Percentiles rank a stretch among this genome's conserved stretches.
Conservation (phyloP, 2,329 filamentous ascomycete genomes). For the Golovinomyces cichoracearum region DNA sequence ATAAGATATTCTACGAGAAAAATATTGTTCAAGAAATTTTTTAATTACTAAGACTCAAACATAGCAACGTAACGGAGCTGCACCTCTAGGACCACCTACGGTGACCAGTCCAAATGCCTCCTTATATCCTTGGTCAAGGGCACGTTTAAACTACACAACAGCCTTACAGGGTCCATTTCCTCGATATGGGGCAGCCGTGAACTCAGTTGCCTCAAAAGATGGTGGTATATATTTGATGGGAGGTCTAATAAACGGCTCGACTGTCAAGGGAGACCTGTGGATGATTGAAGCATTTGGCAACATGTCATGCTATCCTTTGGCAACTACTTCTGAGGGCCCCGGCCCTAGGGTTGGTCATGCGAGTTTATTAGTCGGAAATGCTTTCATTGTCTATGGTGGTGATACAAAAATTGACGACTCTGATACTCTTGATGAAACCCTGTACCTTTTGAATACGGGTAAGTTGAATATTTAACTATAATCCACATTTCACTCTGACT, state of each 20-base stretch:
- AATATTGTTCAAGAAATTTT: not conserved
- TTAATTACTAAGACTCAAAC: not conserved
- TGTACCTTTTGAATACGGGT: constrained; percentile 96
- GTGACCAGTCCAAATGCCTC: constrained; percentile 28
- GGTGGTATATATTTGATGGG: constrained; percentile 97
- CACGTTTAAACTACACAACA: constrained; percentile 62
- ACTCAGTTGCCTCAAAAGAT: constrained; percentile 77
- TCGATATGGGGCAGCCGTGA: constrained; percentile 89
- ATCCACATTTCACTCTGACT: constrained; percentile 5
- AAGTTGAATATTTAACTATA: constrained; percentile 19
- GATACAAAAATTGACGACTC: constrained; percentile 92
- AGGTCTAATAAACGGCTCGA: constrained; percentile 77
- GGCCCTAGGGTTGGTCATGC: constrained; percentile 85
- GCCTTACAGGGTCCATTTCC: constrained; percentile 71
- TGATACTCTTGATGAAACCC: constrained; percentile 75
- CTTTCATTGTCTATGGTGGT: constrained; percentile 94
- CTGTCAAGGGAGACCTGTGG: constrained; percentile 92
- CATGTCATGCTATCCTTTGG: constrained; percentile 73
- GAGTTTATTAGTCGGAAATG: constrained; percentile 84
- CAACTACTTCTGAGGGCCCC: constrained; percentile 78
- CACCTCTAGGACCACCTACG: constrained; percentile 13
- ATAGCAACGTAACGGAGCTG: constrained; percentile 28
- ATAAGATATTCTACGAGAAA: not conserved
- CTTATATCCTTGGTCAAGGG: constrained; percentile 88
- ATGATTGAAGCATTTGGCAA: constrained; percentile 77